Percentiles rank a stretch among this genome's conserved stretches.
phyloP scores from a whole-genome alignment of 2,329 filamentous ascomycete species.

The Clonostachys solani region DNA sequence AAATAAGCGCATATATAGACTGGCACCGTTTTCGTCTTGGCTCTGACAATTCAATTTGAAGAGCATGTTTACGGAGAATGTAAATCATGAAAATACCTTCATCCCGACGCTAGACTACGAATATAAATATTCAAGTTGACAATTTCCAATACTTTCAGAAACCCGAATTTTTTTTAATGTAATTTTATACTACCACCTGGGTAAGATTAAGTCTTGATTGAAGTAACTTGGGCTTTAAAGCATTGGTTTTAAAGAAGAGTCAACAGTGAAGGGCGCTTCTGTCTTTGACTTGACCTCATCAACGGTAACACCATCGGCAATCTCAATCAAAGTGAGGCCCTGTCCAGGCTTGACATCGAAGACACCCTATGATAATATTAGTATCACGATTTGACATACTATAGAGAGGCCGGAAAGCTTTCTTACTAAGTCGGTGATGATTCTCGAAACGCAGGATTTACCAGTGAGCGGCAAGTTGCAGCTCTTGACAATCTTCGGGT shows the following conservation, averaged over 20 bases:
- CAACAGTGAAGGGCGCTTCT: slow-evolving; percentile 59
- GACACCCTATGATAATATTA: slow-evolving; percentile 47
- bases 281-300: slow-evolving; percentile 69
- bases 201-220: background rate
- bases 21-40: no score
- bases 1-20: no score
- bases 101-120: background rate
- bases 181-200: background rate
- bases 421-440: slow-evolving; percentile 69
- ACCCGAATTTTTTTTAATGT: background rate
- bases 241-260: background rate
- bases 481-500: slow-evolving; percentile 60
- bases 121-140: background rate
- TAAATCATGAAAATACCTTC: no score
- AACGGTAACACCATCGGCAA: slow-evolving; percentile 63
- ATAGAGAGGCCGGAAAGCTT: background rate
- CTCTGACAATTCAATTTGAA: no score
- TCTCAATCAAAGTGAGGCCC: slow-evolving; percentile 65
- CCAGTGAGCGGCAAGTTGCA: slow-evolving; percentile 65
- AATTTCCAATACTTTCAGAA: background rate
- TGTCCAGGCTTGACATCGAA: slow-evolving; percentile 62
- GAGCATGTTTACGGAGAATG: no score
- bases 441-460: slow-evolving; percentile 63
- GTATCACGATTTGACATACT: background rate
- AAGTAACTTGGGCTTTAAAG: no score